Evolutionary conservation across 2,329 filamentous ascomycete genomes (phyloP).

Genomic region (Chalara sp.): DNA sequence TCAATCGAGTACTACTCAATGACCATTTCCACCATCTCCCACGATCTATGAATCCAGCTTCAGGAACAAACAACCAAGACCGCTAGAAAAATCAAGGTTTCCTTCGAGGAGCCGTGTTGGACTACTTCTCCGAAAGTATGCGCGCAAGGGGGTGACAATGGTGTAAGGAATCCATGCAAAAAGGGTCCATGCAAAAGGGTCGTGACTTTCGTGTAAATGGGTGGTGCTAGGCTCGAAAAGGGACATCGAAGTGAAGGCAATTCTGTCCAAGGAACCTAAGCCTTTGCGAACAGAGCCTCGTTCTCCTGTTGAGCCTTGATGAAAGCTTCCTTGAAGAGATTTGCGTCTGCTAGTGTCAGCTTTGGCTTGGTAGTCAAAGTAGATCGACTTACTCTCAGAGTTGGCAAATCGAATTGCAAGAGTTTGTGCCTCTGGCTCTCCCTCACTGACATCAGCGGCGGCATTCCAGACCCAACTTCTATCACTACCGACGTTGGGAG

Average conservation of each 20-base stretch:
- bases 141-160: conserved; percentile 14
- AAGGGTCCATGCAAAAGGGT: background rate
- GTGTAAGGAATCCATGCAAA: conserved; percentile 13
- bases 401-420: conserved; percentile 97
- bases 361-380: background rate
- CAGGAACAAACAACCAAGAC: conserved; percentile 14
- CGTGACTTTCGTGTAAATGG: conserved; percentile 10
- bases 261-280: conserved; percentile 17
- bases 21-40: conserved; percentile 19
- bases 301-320: conserved; percentile 96
- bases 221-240: conserved; percentile 6
- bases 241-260: conserved; percentile 6
- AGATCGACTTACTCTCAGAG: conserved; percentile 71
- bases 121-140: conserved; percentile 15
- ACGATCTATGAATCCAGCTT: conserved; percentile 19
- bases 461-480: conserved; percentile 99
- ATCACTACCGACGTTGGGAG: conserved; percentile 95
- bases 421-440: conserved; percentile 91
- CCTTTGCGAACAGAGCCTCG: conserved; percentile 70
- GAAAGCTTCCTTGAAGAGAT: conserved; percentile 95
- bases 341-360: conserved; percentile 62
- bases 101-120: conserved; percentile 15
- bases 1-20: conserved; percentile 14
- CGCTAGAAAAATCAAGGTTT: conserved; percentile 14
- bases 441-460: conserved; percentile 94